Conservation (phyloP, 2,329 filamentous ascomycete genomes). For the Dactylellina drechsleri region DNA sequence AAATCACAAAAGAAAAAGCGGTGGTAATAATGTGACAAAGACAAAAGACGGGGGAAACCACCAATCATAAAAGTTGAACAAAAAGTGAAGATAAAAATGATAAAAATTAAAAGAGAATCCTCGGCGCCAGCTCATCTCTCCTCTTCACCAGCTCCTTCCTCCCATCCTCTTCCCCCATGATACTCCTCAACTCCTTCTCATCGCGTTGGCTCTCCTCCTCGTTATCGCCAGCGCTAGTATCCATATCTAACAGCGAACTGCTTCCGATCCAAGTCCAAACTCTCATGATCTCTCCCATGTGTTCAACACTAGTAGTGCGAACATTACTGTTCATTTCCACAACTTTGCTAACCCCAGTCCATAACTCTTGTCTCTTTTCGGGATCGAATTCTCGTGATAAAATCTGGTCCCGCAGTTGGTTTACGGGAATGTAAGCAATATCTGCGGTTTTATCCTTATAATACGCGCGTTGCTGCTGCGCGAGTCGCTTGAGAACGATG, state of each 20-base stretch:
- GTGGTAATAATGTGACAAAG: background rate
- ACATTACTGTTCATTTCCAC: conserved; percentile 96
- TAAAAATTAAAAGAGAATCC: conserved; percentile 42
- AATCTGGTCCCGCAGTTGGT: conserved; percentile 90
- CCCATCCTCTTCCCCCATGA: conserved; percentile 34
- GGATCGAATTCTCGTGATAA: conserved; percentile 82
- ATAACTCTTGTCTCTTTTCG: conserved; percentile 79
- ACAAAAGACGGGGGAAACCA: conserved; percentile 5
- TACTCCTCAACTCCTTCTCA: conserved; percentile 40
- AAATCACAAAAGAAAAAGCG: conserved; percentile 7
- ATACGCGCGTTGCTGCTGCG: conserved; percentile 83
- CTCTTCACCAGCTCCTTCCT: conserved; percentile 58
- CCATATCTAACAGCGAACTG: conserved; percentile 59
- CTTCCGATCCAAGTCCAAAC: conserved; percentile 77
- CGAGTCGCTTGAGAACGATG: conserved; percentile 83
- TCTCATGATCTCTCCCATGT: conserved; percentile 69
- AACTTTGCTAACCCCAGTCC: conserved; percentile 82
- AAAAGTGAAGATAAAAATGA: background rate
- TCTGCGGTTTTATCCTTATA: conserved; percentile 71
- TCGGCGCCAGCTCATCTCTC: conserved; percentile 60
- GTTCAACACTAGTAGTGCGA: conserved; percentile 75
- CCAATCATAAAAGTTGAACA: background rate
- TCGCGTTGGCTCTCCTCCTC: conserved; percentile 38
- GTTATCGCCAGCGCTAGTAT: conserved; percentile 12
- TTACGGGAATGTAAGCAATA: conserved; percentile 80